These are phyloP conservation scores for Claviceps maximensis DNA, from an alignment of 2,329 filamentous ascomycete species.

Conservation along the genomic window DNA sequence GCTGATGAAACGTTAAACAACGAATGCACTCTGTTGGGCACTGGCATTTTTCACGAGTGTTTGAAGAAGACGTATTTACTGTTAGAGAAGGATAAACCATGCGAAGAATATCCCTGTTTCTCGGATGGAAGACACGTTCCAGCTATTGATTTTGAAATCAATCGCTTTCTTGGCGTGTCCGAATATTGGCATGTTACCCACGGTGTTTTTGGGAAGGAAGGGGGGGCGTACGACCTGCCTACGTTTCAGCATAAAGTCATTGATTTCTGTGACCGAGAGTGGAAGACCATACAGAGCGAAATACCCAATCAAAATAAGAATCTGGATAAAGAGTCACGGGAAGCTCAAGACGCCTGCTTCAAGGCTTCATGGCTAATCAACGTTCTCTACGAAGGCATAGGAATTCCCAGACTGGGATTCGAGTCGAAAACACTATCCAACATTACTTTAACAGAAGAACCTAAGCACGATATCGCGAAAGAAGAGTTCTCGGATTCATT, in stretches of 20 bases:
- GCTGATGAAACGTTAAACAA: constrained; percentile 17
- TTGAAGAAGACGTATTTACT: constrained; percentile 70
- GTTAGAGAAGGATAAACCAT: constrained; percentile 78
- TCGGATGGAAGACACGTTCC: constrained; percentile 87
- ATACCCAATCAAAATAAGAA: constrained; percentile 56
- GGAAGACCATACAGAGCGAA: constrained; percentile 59
- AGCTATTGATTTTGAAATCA: constrained; percentile 91
- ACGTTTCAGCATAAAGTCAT: constrained; percentile 78
- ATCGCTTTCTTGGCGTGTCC: constrained; percentile 94
- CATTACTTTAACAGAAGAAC: constrained; percentile 59
- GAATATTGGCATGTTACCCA: constrained; percentile 99
- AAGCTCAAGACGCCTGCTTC: constrained; percentile 83
- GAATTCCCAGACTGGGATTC: constrained; percentile 71
- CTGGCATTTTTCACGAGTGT: constrained; percentile 78
- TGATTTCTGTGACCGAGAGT: constrained; percentile 74
- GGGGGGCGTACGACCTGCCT: constrained; percentile 77
- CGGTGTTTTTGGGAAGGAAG: constrained; percentile 70
- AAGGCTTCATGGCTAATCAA: constrained; percentile 98
- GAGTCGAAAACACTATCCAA: constrained; percentile 43
- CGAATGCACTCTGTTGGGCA: constrained; percentile 55
- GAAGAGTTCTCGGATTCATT: constrained; percentile 75
- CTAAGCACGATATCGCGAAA: constrained; percentile 49
- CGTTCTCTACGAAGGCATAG: constrained; percentile 89
- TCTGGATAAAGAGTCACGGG: constrained; percentile 63
- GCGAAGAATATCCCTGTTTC: constrained; percentile 71